Evolutionary conservation across 306 rosid genomes (phyloP).

Genomic region (Trifolium subterraneum): DNA sequence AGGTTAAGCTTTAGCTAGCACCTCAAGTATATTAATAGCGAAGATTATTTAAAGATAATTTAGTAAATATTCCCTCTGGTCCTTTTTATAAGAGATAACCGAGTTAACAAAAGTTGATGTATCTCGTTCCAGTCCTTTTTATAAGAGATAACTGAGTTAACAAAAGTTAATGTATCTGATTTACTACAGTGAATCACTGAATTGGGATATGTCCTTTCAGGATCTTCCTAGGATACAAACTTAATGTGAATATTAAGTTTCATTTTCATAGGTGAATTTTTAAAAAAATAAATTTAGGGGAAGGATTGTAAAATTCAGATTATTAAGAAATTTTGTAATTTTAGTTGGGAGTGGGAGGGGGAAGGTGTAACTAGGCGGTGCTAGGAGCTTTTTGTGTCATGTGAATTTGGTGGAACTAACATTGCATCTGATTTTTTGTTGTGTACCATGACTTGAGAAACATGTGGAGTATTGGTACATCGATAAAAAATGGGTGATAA

Average conservation of each 20-base stretch:
- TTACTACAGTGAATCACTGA: not conserved
- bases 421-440: not conserved
- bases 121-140: too few species aligned
- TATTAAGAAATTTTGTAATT: conserved; percentile 6
- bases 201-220: not conserved
- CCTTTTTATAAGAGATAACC: too few species aligned
- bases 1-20: too few species aligned
- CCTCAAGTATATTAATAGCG: too few species aligned
- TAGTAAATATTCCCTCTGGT: too few species aligned
- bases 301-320: not conserved
- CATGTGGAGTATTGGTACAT: not conserved
- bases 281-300: too few species aligned
- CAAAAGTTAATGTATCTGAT: too few species aligned
- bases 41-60: not conserved
- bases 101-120: too few species aligned
- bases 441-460: not conserved
- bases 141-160: too few species aligned
- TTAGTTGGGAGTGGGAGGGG: not conserved
- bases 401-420: conserved; percentile 11
- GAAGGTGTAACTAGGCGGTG: not conserved
- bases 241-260: not conserved
- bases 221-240: conserved; percentile 1
- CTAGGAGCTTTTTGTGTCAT: conserved; percentile 12
- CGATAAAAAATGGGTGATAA: not conserved
- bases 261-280: not conserved